Base-by-base conservation (phyloP, 2,329 filamentous ascomycete genomes). In the Aureobasidium vineae region DNA sequence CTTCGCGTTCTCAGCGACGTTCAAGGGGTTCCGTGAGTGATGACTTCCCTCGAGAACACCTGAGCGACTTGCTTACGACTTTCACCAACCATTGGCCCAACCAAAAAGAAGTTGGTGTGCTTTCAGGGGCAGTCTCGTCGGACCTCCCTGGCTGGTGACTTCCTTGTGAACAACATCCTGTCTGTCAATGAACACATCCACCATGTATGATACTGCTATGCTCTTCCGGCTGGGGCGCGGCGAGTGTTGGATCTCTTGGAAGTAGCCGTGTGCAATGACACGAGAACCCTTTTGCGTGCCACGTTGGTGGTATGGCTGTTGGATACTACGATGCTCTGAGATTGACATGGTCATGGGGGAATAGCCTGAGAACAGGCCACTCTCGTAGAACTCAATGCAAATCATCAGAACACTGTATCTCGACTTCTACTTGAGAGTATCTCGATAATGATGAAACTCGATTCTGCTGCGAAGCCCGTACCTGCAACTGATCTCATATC, bases 1-100 rank as follows among this genome's bases (percentile, higher is more conserved):
- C 57, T 49, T 61, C 57, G 41, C 57, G 31, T 47, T 57, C 49
- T 31, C 49, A 33, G 26, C 49, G 38, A 47, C 28, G 41, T 26
- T 43, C 33, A 8, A 50, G 23, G n/a, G 28, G 3, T 19, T 23
- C 28, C 41, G 10, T 36, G 28, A 60, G 33, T 49, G 31, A 31
- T 47, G 40, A 49, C 33, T 59, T 31, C 54, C 54, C 16, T 21
- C 31, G 50, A 36, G n/a, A 23, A 13, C 50, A 38, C 31, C n/a
- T n/a, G 50, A 15, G 11, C 50, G 36, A 11, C 19, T 15, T 21
- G 23, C 54, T 33, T 52, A 28, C 49, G 26, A 52, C 49, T 52
- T 26, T 52, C 36, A 3, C 16, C 26, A 6, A 41, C 36, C 52
- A 38, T 11, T 8, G 33, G 21, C 31, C 52, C 52, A 38, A 54